phyloP scores from a whole-genome alignment of 495 filamentous ascomycete species.

The Chaetomium tenue region DNA sequence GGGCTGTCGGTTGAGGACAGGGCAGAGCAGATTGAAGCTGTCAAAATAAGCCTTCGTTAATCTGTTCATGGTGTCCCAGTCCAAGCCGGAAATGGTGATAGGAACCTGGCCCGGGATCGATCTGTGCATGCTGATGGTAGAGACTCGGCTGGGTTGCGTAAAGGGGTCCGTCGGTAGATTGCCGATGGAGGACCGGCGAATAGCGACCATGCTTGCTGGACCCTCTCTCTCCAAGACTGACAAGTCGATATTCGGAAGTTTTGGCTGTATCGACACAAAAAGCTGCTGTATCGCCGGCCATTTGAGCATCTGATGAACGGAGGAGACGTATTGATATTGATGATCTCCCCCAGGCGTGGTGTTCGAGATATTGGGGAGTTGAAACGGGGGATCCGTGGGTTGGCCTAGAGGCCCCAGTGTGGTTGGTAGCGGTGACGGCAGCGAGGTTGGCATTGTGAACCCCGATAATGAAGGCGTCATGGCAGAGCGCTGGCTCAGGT shows the following conservation, averaged over 20 bases:
- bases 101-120: background rate
- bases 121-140: slow-evolving; percentile 4
- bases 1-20: slow-evolving; percentile 53
- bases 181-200: slow-evolving; percentile 27
- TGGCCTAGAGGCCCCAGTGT: background rate
- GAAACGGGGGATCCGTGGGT: slow-evolving; percentile 1
- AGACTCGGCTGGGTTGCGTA: background rate
- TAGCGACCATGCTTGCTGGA: slow-evolving; percentile 46
- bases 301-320: slow-evolving; percentile 56
- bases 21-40: slow-evolving; percentile 55
- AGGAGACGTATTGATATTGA: slow-evolving; percentile 51
- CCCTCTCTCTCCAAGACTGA: slow-evolving; percentile 44
- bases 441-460: slow-evolving; percentile 14
- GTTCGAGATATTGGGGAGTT: slow-evolving; percentile 21
- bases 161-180: slow-evolving; percentile 20
- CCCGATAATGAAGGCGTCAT: slow-evolving; percentile 26
- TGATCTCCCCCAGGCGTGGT: slow-evolving; percentile 20
- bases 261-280: slow-evolving; percentile 34
- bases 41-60: slow-evolving; percentile 56
- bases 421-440: slow-evolving; percentile 8
- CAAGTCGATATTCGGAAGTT: slow-evolving; percentile 36
- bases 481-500: slow-evolving; percentile 30
- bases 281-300: slow-evolving; percentile 57
- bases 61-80: slow-evolving; percentile 50
- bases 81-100: slow-evolving; percentile 31